phyloP scores from a whole-genome alignment of 352 stramenopile species.

The Pythium periplocum region DNA sequence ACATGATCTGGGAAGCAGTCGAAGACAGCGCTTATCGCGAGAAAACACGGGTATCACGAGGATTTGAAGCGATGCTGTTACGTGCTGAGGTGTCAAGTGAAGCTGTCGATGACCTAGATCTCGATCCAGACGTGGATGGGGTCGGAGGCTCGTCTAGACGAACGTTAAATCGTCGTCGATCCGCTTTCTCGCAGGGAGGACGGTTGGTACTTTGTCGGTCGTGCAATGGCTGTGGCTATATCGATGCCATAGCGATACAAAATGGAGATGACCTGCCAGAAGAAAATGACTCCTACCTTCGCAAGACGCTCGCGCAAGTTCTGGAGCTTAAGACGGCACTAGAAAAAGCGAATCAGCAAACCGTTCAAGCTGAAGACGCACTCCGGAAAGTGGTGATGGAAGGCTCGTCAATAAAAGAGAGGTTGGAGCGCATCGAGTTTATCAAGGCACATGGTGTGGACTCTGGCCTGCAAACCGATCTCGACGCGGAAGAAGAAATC shows the following conservation, averaged over 20 bases:
- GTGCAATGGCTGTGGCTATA: slow-evolving; percentile 50
- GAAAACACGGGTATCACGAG: slow-evolving; percentile 31
- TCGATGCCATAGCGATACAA: slow-evolving; percentile 18
- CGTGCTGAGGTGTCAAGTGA: slow-evolving; percentile 10
- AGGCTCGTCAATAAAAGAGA: slow-evolving; percentile 24
- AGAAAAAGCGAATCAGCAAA: slow-evolving; percentile 27
- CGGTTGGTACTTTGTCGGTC: slow-evolving; percentile 44
- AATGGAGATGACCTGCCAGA: slow-evolving; percentile 4
- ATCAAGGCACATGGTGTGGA: slow-evolving; percentile 25
- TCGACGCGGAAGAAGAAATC: slow-evolving; percentile 49
- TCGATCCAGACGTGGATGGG: neutral
- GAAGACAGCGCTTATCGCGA: slow-evolving; percentile 34
- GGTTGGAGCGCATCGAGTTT: slow-evolving; percentile 31
- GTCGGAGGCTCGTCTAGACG: neutral
- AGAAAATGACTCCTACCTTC: slow-evolving; percentile 48
- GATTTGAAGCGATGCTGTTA: slow-evolving; percentile 39
- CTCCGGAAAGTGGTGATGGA: slow-evolving; percentile 28
- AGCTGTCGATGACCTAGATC: neutral
- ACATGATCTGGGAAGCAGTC: slow-evolving; percentile 52
- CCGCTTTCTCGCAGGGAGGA: slow-evolving; percentile 13
- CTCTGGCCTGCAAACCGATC: slow-evolving; percentile 33
- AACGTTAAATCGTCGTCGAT: slow-evolving; percentile 6
- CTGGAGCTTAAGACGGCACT: slow-evolving; percentile 43
- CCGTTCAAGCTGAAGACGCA: slow-evolving; percentile 29
- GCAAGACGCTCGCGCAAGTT: slow-evolving; percentile 57